phyloP scores from a whole-genome alignment of 306 rosid species.

The Prinsepia uniflora region DNA sequence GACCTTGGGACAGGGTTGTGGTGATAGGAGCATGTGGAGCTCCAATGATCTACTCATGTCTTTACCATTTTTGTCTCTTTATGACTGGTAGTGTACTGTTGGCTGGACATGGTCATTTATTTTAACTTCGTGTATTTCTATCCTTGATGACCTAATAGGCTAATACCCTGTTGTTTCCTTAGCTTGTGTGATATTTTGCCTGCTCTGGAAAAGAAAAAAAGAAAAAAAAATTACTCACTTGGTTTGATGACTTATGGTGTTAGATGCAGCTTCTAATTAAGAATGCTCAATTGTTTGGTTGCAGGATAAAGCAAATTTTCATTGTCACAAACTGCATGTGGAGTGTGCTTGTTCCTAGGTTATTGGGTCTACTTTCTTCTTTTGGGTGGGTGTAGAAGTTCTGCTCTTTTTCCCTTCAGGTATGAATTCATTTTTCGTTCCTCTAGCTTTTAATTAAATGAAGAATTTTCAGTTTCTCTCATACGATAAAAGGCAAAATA shows the following conservation, averaged over 20 bases:
- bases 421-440: constrained; percentile 26
- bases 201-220: background rate
- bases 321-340: constrained; percentile 84
- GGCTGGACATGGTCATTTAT: background rate
- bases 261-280: constrained; percentile 28
- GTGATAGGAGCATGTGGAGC: background rate
- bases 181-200: background rate
- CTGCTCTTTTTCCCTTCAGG: constrained; percentile 80
- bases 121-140: background rate
- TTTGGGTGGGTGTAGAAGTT: constrained; percentile 38
- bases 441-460: constrained; percentile 5
- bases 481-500: background rate
- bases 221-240: background rate
- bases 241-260: constrained; percentile 19
- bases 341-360: constrained; percentile 76
- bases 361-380: constrained; percentile 82
- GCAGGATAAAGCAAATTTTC: constrained; percentile 86
- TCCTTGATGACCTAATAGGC: background rate
- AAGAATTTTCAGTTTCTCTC: background rate
- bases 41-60: background rate
- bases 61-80: background rate
- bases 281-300: constrained; percentile 29
- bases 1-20: background rate
- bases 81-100: background rate
- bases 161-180: no score